Conservation (phyloP, 2,329 filamentous ascomycete species). For the Venturia nashicola region DNA sequence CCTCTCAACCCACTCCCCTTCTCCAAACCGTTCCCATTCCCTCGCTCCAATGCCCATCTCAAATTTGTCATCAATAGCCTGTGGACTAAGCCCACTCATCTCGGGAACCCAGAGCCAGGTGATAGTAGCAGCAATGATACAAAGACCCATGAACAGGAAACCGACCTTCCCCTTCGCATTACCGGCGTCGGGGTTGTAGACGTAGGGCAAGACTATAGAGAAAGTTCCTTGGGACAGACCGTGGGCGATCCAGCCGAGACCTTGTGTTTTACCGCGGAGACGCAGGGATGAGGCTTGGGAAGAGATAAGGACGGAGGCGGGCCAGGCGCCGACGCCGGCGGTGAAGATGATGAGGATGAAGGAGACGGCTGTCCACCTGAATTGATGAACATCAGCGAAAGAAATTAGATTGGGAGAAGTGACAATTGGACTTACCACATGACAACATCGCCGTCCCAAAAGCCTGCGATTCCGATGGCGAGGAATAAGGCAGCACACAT, state of each 20-base stretch:
- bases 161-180: constrained; percentile 29
- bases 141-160: constrained; percentile 28
- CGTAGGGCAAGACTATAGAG: constrained; percentile 37
- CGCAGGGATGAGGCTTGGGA: constrained; percentile 33
- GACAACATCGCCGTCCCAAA: constrained; percentile 26
- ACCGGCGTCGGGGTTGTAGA: constrained; percentile 36
- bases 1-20: not conserved
- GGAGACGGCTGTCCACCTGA: constrained; percentile 32
- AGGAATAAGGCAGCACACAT: constrained; percentile 29
- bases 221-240: constrained; percentile 31
- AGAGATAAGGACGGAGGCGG: constrained; percentile 29
- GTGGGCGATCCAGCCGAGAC: constrained; percentile 31
- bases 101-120: constrained; percentile 40
- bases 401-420: too few relatives aligned
- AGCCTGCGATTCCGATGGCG: constrained; percentile 36
- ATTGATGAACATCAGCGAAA: not conserved
- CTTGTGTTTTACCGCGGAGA: constrained; percentile 32
- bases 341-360: constrained; percentile 27
- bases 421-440: constrained; percentile 23
- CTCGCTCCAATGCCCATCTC: constrained; percentile 11
- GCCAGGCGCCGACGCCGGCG: constrained; percentile 32
- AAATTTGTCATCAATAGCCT: constrained; percentile 37
- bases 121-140: constrained; percentile 21
- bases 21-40: not conserved
- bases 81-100: constrained; percentile 36